phyloP scores from a whole-genome alignment of 805 yeast genomes.

The Kregervanrija fluxuum region DNA sequence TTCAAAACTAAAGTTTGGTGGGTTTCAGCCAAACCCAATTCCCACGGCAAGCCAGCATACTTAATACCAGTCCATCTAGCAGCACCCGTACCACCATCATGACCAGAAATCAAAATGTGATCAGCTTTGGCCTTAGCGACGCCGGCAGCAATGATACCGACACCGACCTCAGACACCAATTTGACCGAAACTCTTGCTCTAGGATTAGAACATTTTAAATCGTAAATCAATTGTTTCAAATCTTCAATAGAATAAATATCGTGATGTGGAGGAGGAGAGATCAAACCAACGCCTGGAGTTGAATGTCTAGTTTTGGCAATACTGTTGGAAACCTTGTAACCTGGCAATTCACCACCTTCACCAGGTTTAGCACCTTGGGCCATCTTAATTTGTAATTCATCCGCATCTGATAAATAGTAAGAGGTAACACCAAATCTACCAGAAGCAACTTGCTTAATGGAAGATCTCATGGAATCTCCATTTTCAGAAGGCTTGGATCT shows the following conservation, averaged over 20 bases:
- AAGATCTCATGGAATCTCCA: constrained; percentile 98
- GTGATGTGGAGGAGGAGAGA: constrained; percentile 98
- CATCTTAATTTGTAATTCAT: constrained; percentile 95
- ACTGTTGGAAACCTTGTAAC: constrained; percentile 78
- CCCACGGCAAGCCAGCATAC: constrained; percentile 98
- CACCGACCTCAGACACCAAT: constrained; percentile 97
- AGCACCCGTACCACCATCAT: constrained; percentile 99
- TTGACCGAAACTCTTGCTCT: constrained; percentile 95
- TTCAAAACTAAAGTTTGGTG: constrained; percentile 95
- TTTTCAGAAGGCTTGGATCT: constrained; percentile 71
- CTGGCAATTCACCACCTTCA: constrained; percentile 98
- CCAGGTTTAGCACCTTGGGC: constrained; percentile 99
- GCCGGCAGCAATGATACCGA: constrained; percentile 98
- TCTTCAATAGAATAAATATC: constrained; percentile 98
- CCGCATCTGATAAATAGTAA: constrained; percentile 89
- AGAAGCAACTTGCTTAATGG: constrained; percentile 95
- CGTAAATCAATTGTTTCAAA: constrained; percentile 92
- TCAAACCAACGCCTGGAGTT: constrained; percentile 92
- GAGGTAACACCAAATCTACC: constrained; percentile 98
- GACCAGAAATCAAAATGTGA: constrained; percentile 91
- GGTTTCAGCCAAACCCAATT: constrained; percentile 94
- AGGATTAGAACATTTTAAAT: constrained; percentile 94
- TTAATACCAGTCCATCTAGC: constrained; percentile 96
- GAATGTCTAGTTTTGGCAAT: constrained; percentile 96
- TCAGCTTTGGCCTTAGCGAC: constrained; percentile 99